These are phyloP conservation scores for Beauveria caledonica DNA, from an alignment of 2,329 filamentous ascomycete species.

Conservation along the genomic window DNA sequence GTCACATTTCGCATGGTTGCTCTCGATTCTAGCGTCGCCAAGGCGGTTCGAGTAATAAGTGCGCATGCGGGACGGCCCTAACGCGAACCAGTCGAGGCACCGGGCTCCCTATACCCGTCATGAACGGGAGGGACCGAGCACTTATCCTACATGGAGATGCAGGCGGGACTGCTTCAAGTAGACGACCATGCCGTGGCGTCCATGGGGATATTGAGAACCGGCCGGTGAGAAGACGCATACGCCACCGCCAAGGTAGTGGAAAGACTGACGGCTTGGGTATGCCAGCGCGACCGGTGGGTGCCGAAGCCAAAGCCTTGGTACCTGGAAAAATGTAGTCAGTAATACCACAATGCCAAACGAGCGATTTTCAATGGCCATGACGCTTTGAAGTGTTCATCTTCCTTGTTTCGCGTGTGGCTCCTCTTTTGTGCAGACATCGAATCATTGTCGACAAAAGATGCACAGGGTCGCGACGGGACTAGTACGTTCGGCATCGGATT, in stretches of 20 bases:
- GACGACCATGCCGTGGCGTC: background rate
- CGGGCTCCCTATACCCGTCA: too few relatives aligned
- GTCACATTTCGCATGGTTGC: too few relatives aligned
- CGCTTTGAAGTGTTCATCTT: background rate
- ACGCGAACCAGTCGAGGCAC: too few relatives aligned
- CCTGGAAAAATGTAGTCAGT: background rate
- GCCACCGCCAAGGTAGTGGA: background rate
- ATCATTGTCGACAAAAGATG: background rate
- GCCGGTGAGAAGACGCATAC: background rate
- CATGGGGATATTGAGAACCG: background rate
- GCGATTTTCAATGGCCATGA: background rate
- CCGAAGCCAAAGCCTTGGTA: background rate
- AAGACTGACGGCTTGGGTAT: background rate
- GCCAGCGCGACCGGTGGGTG: background rate
- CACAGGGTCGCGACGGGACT: background rate
- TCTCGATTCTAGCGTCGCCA: too few relatives aligned
- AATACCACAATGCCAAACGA: too few relatives aligned
- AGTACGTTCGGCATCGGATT: background rate
- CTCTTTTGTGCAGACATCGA: background rate
- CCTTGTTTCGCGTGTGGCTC: background rate
- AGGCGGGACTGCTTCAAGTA: too few relatives aligned
- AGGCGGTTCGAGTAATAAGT: too few relatives aligned
- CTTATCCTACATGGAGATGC: too few relatives aligned
- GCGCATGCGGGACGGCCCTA: too few relatives aligned
- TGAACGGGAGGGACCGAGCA: too few relatives aligned